Evolutionary conservation across 768 basidiomycete species (phyloP), one percentile per base, ranked within the genome.

Genomic region (Amanita fuliginea): DNA sequence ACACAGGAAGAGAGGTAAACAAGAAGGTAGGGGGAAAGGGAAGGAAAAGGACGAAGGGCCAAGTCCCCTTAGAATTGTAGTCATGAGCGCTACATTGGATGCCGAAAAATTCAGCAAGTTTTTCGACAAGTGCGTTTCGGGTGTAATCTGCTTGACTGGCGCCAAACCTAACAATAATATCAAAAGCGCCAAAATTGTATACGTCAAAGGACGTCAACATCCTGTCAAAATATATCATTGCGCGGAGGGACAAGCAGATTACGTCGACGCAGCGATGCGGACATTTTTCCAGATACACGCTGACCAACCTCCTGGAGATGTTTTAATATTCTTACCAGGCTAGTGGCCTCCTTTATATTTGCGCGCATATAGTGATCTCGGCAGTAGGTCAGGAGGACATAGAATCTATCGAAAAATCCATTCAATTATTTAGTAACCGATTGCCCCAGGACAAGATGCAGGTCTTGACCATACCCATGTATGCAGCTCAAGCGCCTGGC

Each of bases 21-120:
- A 46, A 47, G 62, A 66, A 24, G 57, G 45, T 8, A 75, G 73
- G 46, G 67, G 67, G 35, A 81, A 79, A 56, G 69, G 66, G 11
- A 75, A 75, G 43, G 60, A 59, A 11, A 61, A 66, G 14, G 56
- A 59, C 1, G 57, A 61, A 11, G 59, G 60, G 36, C 58, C 71
- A 2, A 81, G 80, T 52, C 83, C 86, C 13, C 75, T 99, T 52
- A 98, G 94, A 63, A 76, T 99, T 34, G 77, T 99, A 18, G 77
- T 99, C 55, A 99, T 99, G 96, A 93, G 90, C 63, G 96, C 96
- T 3, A 98, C 96, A 6, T 74, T 99, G 32, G 94, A 99, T 60
- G 94, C 94, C 0, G 85, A 94, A 56, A 91, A 89, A 55, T 98
- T 99, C 63, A 87, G 86, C 66, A 72, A 70, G 26, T 99, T 95